Percentiles rank a stretch among this genome's conserved stretches.
These are phyloP conservation scores for Halteria grandinella DNA, from an alignment of 73 alveolate species.

Conservation along the genomic window DNA sequence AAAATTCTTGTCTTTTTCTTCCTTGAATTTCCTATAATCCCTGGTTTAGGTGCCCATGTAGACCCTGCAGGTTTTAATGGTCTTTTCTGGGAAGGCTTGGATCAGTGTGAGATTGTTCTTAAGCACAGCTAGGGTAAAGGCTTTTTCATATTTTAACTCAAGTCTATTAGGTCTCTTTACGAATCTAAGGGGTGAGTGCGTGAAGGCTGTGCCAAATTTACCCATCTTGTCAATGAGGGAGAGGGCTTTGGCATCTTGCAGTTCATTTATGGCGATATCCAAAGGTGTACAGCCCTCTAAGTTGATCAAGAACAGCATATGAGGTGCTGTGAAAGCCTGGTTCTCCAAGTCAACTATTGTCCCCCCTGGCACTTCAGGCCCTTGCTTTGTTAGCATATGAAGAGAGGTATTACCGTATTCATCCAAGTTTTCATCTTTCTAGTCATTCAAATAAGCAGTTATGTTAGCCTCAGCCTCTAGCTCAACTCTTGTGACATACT, in stretches of 20 bases:
- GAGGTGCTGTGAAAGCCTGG: conserved; percentile 49
- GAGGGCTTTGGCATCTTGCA: conserved; percentile 48
- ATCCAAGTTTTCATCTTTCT: conserved; percentile 57
- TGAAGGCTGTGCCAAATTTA: conserved; percentile 40
- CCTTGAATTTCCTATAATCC: conserved; percentile 40
- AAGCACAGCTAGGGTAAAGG: conserved; percentile 56
- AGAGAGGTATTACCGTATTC: conserved; percentile 68
- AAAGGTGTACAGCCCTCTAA: conserved; percentile 58
- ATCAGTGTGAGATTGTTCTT: conserved; percentile 52
- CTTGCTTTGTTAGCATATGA: conserved; percentile 55
- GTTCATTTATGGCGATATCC: conserved; percentile 43
- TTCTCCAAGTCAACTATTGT: conserved; percentile 35
- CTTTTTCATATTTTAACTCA: conserved; percentile 63
- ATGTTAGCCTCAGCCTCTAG: conserved; percentile 48
- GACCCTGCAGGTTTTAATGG: conserved; percentile 52
- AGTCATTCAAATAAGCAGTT: conserved; percentile 52
- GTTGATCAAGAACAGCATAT: conserved; percentile 58
- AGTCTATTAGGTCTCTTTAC: conserved; percentile 59
- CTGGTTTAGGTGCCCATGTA: conserved; percentile 51
- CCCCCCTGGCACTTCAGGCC: no score
- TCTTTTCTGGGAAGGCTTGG: conserved; percentile 50
- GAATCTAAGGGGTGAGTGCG: conserved; percentile 11
- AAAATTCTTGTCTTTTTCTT: background rate
- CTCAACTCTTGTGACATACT: conserved; percentile 2
- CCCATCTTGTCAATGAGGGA: conserved; percentile 47